phyloP scores from a whole-genome alignment of 2,329 filamentous ascomycete genomes.

The Juglanconis sp. region DNA sequence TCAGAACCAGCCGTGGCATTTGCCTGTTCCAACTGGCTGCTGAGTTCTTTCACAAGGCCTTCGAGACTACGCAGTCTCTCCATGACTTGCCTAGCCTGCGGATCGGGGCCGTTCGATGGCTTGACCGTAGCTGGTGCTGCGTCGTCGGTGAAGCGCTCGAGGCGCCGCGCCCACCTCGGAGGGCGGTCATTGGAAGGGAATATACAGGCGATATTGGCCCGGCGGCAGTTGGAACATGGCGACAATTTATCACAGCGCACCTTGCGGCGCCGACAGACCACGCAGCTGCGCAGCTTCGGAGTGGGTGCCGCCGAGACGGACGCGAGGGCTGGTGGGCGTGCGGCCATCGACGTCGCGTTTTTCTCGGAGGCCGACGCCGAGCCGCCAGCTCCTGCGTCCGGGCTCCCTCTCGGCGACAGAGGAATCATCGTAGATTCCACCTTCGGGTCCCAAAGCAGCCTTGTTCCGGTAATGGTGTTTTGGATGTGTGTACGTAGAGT shows the following conservation, averaged over 20 bases:
- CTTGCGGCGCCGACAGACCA: constrained; percentile 51
- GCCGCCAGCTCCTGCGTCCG: not conserved
- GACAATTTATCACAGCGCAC: constrained; percentile 56
- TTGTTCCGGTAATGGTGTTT: not conserved
- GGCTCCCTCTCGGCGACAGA: not conserved
- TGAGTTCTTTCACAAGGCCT: constrained; percentile 48
- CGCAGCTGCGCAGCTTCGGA: constrained; percentile 44
- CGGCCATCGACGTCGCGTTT: constrained; percentile 16
- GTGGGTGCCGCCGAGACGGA: not conserved
- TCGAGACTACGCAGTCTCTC: constrained; percentile 49
- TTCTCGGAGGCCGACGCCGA: constrained; percentile 22
- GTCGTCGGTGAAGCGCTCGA: constrained; percentile 36
- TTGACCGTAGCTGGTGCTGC: constrained; percentile 30
- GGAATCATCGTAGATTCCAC: not conserved
- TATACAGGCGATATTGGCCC: constrained; percentile 50
- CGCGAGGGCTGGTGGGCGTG: not conserved
- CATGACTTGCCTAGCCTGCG: constrained; percentile 38
- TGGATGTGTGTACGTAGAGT: not conserved
- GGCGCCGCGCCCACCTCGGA: constrained; percentile 52
- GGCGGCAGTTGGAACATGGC: constrained; percentile 55
- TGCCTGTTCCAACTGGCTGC: constrained; percentile 42
- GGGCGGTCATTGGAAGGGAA: constrained; percentile 47
- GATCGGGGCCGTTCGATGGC: constrained; percentile 18
- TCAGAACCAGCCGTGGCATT: constrained; percentile 27
- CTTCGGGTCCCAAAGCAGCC: not conserved